Evolutionary conservation across 768 basidiomycete genomes (phyloP).

Genomic region (Pleurotus citrinopileatus): DNA sequence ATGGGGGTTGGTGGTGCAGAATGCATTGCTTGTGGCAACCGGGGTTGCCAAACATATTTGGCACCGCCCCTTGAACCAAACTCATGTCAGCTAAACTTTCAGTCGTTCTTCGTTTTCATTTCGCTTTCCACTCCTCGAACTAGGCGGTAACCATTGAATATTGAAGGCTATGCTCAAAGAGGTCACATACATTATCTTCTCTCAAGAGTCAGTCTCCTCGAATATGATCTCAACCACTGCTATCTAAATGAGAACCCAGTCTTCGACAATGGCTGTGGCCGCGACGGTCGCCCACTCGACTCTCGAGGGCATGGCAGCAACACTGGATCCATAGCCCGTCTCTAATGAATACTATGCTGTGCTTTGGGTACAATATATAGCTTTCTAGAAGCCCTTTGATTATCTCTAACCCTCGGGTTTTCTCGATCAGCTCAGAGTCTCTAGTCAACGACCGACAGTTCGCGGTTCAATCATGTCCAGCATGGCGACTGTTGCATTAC

Average conservation of each 20-base stretch:
- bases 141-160: no score
- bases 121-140: no score
- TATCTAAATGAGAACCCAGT: no score
- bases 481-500: constrained; percentile 5
- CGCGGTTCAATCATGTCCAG: neutral
- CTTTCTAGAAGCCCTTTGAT: neutral
- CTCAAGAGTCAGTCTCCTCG: no score
- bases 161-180: no score
- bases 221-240: no score
- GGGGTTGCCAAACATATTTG: neutral
- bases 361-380: neutral
- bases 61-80: no score
- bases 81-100: no score
- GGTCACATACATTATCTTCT: no score
- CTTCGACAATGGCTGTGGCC: neutral
- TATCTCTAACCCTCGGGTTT: neutral
- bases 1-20: neutral
- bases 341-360: neutral
- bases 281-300: neutral
- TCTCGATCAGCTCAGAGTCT: neutral
- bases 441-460: neutral
- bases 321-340: neutral
- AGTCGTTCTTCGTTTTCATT: no score
- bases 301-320: neutral
- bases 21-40: neutral